phyloP scores from a whole-genome alignment of 108 stramenopile genomes.

The Fragilariopsis cylindrus region DNA sequence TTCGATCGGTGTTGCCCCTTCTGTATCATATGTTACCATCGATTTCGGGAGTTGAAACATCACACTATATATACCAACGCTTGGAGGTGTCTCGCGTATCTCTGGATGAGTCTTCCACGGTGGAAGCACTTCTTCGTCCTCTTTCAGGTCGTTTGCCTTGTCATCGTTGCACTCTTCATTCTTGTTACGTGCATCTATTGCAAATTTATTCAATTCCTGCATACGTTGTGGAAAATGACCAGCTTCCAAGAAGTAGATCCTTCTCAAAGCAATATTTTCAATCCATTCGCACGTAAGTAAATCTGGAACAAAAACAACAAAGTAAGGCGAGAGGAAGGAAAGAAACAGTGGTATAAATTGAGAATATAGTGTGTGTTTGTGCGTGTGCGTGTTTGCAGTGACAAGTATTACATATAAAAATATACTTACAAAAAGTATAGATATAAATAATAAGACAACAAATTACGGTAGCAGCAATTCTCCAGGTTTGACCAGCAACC shows the following conservation, averaged over 20 bases:
- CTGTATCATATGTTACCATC: conserved; percentile 9
- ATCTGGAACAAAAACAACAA: conserved; percentile 9
- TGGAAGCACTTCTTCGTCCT: conserved; percentile 9
- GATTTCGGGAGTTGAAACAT: conserved; percentile 17
- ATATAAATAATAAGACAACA: conserved; percentile 1
- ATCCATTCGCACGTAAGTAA: conserved; percentile 37
- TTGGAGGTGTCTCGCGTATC: conserved; percentile 71
- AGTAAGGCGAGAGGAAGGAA: neutral
- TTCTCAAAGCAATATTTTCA: conserved; percentile 57
- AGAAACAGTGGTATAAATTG: too few species aligned
- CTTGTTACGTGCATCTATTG: conserved; percentile 19
- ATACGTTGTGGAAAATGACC: conserved; percentile 58
- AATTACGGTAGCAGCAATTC: neutral
- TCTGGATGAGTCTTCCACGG: conserved; percentile 81
- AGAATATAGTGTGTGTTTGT: too few species aligned
- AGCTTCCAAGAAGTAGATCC: conserved; percentile 73
- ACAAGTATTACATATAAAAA: too few species aligned
- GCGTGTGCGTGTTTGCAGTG: too few species aligned
- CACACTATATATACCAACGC: conserved; percentile 66
- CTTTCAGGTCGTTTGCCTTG: neutral
- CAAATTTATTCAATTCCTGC: conserved; percentile 46
- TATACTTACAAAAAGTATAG: neutral
- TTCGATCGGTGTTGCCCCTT: conserved; percentile 31
- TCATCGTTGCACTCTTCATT: conserved; percentile 28
- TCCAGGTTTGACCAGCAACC: neutral